These are phyloP conservation scores for Naganishia cerealis DNA, from an alignment of 1,284 basidiomycete species.

Conservation along the genomic window DNA sequence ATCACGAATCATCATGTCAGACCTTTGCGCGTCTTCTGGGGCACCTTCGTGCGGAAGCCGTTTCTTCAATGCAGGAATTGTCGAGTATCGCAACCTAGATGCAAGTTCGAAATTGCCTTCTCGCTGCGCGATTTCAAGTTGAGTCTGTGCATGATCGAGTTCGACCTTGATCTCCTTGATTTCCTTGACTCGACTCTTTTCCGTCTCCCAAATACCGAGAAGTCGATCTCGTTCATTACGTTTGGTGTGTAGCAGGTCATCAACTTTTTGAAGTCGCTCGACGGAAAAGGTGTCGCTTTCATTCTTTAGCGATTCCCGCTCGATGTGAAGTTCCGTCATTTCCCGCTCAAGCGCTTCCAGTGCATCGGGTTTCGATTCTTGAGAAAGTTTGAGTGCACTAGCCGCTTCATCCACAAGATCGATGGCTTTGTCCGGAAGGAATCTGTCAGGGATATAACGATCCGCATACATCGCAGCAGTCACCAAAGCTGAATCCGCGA, in stretches of 20 bases:
- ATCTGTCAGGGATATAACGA: slow-evolving; percentile 81
- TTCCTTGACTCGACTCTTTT: slow-evolving; percentile 74
- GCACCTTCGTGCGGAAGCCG: slow-evolving; percentile 73
- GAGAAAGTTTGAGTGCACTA: slow-evolving; percentile 79
- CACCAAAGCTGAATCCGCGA: slow-evolving; percentile 81
- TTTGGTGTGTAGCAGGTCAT: slow-evolving; percentile 61
- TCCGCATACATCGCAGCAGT: slow-evolving; percentile 77
- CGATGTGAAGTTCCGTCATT: slow-evolving; percentile 84
- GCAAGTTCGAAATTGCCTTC: slow-evolving; percentile 79
- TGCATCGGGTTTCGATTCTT: slow-evolving; percentile 84
- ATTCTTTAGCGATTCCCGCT: slow-evolving; percentile 83
- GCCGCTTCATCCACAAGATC: slow-evolving; percentile 84
- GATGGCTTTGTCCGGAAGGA: slow-evolving; percentile 85
- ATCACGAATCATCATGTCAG: slow-evolving; percentile 70
- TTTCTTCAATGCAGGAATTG: slow-evolving; percentile 75
- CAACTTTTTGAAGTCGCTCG: slow-evolving; percentile 67
- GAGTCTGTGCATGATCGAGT: slow-evolving; percentile 79
- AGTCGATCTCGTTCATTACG: slow-evolving; percentile 65
- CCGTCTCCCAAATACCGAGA: slow-evolving; percentile 71
- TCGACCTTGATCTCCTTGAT: slow-evolving; percentile 61
- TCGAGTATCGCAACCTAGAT: slow-evolving; percentile 74
- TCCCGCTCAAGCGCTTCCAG: slow-evolving; percentile 79
- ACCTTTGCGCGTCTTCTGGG: slow-evolving; percentile 56
- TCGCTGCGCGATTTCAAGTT: slow-evolving; percentile 83
- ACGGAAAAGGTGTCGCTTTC: slow-evolving; percentile 79